Evolutionary conservation across 2,329 filamentous ascomycete species (phyloP).

Genomic region (Tolypocladium ophioglossoides): DNA sequence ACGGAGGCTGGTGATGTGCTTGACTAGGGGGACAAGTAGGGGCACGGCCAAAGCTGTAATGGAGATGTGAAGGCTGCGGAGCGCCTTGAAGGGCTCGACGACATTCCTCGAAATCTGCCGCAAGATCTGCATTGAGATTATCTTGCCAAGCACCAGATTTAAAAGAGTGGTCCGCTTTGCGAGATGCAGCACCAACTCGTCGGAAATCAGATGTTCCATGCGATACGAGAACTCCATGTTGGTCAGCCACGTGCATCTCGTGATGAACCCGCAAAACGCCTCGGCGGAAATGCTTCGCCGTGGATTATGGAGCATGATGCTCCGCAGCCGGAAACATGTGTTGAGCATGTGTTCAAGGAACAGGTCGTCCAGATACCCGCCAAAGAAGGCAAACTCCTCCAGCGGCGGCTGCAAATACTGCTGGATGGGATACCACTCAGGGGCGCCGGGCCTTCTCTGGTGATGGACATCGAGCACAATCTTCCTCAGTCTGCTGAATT

Average conservation of each 20-base stretch:
- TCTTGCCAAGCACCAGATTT: neutral
- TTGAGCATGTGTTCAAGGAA: neutral
- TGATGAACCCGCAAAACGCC: neutral
- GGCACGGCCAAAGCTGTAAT: neutral
- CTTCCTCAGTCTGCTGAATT: neutral
- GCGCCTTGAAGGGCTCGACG: neutral
- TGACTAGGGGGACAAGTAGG: neutral
- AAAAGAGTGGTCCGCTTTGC: neutral
- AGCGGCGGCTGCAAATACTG: neutral
- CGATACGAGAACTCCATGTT: neutral
- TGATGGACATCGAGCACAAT: neutral
- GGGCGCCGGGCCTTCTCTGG: neutral
- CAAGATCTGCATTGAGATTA: neutral
- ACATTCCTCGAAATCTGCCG: neutral
- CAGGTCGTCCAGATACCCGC: neutral
- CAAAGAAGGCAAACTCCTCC: neutral
- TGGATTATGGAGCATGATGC: neutral
- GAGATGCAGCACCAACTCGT: neutral
- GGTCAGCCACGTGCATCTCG: neutral
- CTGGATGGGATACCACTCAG: neutral
- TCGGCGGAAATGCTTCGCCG: neutral
- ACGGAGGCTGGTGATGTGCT: neutral
- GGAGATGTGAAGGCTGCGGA: neutral
- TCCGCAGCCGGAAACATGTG: neutral
- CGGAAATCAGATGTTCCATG: neutral